Evolutionary conservation across 192 early-diverging fungal species (phyloP), one percentile per base, ranked within the genome.

Genomic region (Coemansia furcata): DNA sequence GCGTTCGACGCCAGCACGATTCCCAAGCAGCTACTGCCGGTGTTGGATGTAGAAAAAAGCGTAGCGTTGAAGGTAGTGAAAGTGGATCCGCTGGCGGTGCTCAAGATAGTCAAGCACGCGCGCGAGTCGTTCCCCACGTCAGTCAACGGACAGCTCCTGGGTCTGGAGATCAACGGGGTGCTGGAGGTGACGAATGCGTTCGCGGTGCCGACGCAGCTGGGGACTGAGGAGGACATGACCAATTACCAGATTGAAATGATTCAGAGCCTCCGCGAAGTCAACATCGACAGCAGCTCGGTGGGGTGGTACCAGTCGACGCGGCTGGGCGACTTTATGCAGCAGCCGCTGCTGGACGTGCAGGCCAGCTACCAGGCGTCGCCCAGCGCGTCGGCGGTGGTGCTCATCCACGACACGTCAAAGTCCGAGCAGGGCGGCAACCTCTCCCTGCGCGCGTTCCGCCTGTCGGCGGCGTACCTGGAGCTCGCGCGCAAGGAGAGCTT

Each of bases 81-180:
- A 73, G 82, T 93, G 62, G 90, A 93, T 71, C 89, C 88, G 49
- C 84, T 93, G 71, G 91, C 94, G 40, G 87, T 96, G n/a, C 84
- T 98, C 43, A 94, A 96, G 86, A 98, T 99, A 82, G 88, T 93
- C 74, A 99, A 99, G 86, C 97, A 98, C 84, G 90, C 92, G 83
- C 89, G 92, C 47, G 93, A 95, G 84, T 87, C 78, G 65, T 86
- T 86, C 80, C 94, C 90, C 61, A 85, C 83, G 59, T 81, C 87
- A 61, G 90, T 89, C 75, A 94, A 93, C 69, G 98, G 98, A 39
- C 92, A 96, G 80, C 85, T 99, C 37, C 88, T 98, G 69, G 98
- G 98, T 32, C 83, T 99, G 64, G 95, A 99, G 77, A 85, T 95
- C 47, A 85, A 88, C 60, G 92, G 92, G 50, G 86, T 89, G n/a